These are phyloP conservation scores for Colletotrichum endophyticum DNA, from an alignment of 2,329 filamentous ascomycete genomes.

Conservation along the genomic window DNA sequence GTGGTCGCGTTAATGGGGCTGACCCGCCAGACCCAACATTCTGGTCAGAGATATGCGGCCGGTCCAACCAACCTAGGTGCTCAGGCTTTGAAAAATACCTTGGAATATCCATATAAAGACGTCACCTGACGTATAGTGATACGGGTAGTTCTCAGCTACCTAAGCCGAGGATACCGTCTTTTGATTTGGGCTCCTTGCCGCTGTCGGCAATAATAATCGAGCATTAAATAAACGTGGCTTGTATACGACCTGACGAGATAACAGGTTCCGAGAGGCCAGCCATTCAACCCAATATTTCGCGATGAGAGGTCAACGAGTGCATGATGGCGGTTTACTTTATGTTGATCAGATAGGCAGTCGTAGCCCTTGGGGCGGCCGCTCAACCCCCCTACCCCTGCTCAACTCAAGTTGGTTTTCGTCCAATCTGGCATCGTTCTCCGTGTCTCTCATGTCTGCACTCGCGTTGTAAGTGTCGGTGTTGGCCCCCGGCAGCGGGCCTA, in stretches of 20 bases:
- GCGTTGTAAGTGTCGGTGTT: not conserved
- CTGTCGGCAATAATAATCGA: not conserved
- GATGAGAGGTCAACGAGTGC: not conserved
- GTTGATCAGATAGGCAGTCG: not conserved
- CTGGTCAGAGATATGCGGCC: not conserved
- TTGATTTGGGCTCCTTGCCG: not conserved
- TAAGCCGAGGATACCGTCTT: not conserved
- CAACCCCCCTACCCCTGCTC: not conserved
- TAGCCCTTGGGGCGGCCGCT: not conserved
- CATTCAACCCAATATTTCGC: not conserved
- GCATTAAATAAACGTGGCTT: accelerated
- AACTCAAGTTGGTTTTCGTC: not conserved
- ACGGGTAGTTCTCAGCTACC: accelerated
- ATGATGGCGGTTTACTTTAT: not conserved
- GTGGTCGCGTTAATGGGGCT: not conserved
- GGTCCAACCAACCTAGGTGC: not conserved
- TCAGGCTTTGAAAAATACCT: not conserved
- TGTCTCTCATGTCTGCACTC: not conserved
- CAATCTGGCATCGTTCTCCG: not conserved
- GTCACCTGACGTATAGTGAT: not conserved
- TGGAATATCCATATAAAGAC: not conserved
- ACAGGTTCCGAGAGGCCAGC: not conserved
- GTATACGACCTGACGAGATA: not conserved
- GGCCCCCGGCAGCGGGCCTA: not conserved
- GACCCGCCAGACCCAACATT: not conserved